A percentile compares a stretch with the other conserved stretches of the same genome.
These are phyloP conservation scores for Sporisorium graminicola DNA, from an alignment of 1,284 basidiomycete species.

Conservation along the genomic window DNA sequence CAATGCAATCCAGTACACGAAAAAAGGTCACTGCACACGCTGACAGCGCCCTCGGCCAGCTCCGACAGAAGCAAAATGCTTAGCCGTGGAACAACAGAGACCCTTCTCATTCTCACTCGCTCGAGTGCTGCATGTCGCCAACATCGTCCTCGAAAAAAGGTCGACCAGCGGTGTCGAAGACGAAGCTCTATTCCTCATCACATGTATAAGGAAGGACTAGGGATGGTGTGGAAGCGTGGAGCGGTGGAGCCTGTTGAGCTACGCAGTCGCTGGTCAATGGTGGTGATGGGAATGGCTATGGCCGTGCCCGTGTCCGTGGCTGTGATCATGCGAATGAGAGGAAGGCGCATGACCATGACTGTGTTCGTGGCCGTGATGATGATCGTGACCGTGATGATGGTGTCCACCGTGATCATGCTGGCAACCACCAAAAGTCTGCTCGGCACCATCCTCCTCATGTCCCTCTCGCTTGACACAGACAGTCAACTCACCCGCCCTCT, in stretches of 20 bases:
- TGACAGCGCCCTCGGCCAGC: conserved; percentile 9
- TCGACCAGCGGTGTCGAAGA: neutral
- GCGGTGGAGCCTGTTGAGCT: neutral
- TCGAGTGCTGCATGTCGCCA: too few relatives aligned
- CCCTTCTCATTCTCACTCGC: neutral
- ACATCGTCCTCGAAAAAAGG: too few relatives aligned
- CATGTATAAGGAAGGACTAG: neutral
- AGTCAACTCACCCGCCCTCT: conserved; percentile 64
- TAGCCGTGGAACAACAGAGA: conserved; percentile 18
- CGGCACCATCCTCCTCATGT: conserved; percentile 39
- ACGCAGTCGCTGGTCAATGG: neutral
- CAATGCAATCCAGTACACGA: neutral
- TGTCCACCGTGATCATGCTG: conserved; percentile 27
- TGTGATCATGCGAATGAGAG: conserved; percentile 11
- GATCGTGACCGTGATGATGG: conserved; percentile 18
- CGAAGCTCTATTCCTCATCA: neutral
- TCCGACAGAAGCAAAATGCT: conserved; percentile 27
- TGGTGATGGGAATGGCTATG: conserved; percentile 11
- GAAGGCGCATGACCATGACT: conserved; percentile 1
- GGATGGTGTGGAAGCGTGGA: neutral
- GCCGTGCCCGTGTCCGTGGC: conserved; percentile 17
- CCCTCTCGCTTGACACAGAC: conserved; percentile 61
- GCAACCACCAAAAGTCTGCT: conserved; percentile 14
- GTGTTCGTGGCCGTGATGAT: conserved; percentile 30
- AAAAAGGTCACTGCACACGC: neutral